Evolutionary conservation across 345 rosid species (phyloP).

Genomic region (Excoecaria agallocha): DNA sequence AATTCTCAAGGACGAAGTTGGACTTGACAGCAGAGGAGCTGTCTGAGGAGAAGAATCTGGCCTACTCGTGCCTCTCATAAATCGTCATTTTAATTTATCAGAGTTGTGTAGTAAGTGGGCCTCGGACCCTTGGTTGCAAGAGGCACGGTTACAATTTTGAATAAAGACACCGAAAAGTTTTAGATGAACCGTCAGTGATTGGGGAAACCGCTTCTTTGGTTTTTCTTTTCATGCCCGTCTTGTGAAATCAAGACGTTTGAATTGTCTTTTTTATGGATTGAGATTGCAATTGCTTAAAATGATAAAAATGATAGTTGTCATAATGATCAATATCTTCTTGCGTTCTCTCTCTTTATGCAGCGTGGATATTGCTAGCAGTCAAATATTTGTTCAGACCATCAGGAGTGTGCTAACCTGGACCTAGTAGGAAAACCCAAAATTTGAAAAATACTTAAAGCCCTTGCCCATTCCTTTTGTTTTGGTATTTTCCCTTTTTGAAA

Average conservation of each 20-base stretch:
- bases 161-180: constrained; percentile 29
- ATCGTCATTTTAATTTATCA: neutral
- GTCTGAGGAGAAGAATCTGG: constrained; percentile 86
- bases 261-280: constrained; percentile 1
- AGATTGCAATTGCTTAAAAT: neutral
- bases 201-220: constrained; percentile 14
- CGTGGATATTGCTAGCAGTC: neutral
- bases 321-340: neutral
- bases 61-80: constrained; percentile 91
- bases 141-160: constrained; percentile 25
- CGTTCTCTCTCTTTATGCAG: neutral
- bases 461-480: too few relatives aligned
- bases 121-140: neutral
- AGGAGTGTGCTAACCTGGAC: too few relatives aligned
- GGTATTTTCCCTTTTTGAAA: too few relatives aligned
- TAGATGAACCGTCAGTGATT: constrained; percentile 12
- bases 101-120: constrained; percentile 9
- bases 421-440: too few relatives aligned
- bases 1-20: constrained; percentile 91
- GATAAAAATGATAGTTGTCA: neutral
- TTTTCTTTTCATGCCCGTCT: neutral
- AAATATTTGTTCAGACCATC: too few relatives aligned
- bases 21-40: constrained; percentile 86
- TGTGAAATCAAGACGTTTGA: constrained; percentile 10
- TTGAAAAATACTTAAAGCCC: too few relatives aligned